These are phyloP conservation scores for Astrephomene gubernaculifera DNA, from an alignment of 139 green algal genomes.

Conservation along the genomic window DNA sequence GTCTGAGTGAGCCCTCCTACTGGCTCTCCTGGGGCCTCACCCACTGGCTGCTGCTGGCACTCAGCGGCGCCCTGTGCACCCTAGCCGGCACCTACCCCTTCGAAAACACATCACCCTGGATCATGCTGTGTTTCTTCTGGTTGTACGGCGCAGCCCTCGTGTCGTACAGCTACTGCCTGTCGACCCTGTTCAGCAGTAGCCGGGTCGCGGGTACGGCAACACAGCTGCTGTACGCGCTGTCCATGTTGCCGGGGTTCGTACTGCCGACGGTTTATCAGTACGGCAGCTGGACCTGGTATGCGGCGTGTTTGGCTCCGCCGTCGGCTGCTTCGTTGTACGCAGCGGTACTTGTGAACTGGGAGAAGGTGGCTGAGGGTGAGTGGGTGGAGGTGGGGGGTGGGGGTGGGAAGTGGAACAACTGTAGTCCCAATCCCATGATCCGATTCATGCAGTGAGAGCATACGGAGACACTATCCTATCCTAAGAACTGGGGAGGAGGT, in stretches of 20 bases:
- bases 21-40: slow-evolving; percentile 80
- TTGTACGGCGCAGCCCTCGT: slow-evolving; percentile 75
- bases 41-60: slow-evolving; percentile 68
- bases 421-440: too few relatives aligned
- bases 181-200: slow-evolving; percentile 73
- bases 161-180: slow-evolving; percentile 75
- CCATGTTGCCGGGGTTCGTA: slow-evolving; percentile 79
- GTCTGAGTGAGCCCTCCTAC: slow-evolving; percentile 69
- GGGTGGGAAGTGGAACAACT: too few relatives aligned
- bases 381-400: too few relatives aligned
- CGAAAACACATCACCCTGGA: slow-evolving; percentile 21
- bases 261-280: slow-evolving; percentile 59
- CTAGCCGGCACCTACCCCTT: slow-evolving; percentile 64
- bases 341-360: slow-evolving; percentile 73
- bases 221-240: slow-evolving; percentile 76
- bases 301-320: slow-evolving; percentile 78
- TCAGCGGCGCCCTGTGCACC: slow-evolving; percentile 71
- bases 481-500: too few relatives aligned
- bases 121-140: slow-evolving; percentile 81
- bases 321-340: slow-evolving; percentile 81
- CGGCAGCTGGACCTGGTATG: slow-evolving; percentile 72
- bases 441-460: too few relatives aligned
- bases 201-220: slow-evolving; percentile 72
- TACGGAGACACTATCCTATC: too few relatives aligned
- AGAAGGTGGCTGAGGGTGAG: slow-evolving; percentile 57